Evolutionary conservation across 2,329 filamentous ascomycete genomes (phyloP).

Genomic region (Trichoderma asperellum): DNA sequence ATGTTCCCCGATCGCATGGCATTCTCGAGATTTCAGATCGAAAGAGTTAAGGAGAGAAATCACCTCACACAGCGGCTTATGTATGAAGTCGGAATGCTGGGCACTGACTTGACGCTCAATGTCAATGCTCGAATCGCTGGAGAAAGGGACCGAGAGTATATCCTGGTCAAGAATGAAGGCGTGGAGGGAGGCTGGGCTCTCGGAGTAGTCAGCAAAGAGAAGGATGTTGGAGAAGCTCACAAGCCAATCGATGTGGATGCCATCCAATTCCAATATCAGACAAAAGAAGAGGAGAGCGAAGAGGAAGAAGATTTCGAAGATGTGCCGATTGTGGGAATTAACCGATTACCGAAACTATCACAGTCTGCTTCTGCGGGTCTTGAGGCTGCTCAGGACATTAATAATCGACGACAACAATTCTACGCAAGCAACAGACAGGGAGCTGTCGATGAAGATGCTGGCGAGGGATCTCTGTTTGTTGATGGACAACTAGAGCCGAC

Average conservation of each 20-base stretch:
- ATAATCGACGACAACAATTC: constrained; percentile 37
- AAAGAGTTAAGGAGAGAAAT: constrained; percentile 89
- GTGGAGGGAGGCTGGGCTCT: constrained; percentile 95
- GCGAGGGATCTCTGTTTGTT: constrained; percentile 55
- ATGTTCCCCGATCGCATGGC: constrained; percentile 99
- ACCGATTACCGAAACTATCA: constrained; percentile 70
- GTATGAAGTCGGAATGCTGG: constrained; percentile 89
- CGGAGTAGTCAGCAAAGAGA: constrained; percentile 87
- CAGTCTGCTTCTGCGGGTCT: constrained; percentile 33
- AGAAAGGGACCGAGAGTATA: constrained; percentile 90
- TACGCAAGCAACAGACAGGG: constrained; percentile 32
- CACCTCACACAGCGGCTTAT: constrained; percentile 93
- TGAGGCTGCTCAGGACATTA: constrained; percentile 37
- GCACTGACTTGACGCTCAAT: constrained; percentile 70
- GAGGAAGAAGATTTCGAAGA: constrained; percentile 88
- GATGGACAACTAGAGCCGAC: constrained; percentile 36
- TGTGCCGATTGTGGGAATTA: constrained; percentile 87
- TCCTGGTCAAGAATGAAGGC: constrained; percentile 92
- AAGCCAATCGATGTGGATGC: constrained; percentile 92
- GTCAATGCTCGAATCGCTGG: constrained; percentile 72
- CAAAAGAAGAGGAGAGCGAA: constrained; percentile 62
- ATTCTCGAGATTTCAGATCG: constrained; percentile 95
- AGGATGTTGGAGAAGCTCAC: constrained; percentile 74
- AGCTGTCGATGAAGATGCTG: constrained; percentile 43
- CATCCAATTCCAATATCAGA: constrained; percentile 59